Evolutionary conservation across 2,329 filamentous ascomycete species (phyloP), one percentile per base, ranked within the genome.

Genomic region (Raffaelea albimanens): DNA sequence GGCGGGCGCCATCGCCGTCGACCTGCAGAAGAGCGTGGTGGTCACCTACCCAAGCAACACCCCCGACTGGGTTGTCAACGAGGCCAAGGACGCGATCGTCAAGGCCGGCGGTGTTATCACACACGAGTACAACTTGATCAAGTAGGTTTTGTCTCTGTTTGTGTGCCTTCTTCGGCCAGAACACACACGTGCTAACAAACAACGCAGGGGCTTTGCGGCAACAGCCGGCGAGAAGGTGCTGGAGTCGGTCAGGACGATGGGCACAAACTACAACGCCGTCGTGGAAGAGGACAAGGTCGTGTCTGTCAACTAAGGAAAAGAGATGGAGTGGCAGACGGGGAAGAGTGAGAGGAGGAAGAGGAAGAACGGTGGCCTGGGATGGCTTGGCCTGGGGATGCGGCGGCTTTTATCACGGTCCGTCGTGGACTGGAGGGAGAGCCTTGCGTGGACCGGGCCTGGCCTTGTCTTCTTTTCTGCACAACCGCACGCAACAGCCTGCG

Each of bases 251-350:
- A 76, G 82, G 56, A 68, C 78, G 2, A 71, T 78, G 67, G 80
- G 80, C 50, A 62, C 68, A 50, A 51, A 75, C 50, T 82, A 81
- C 64, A 69, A 77, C 45, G 79, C 82, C 1, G 63, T 73, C 25
- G 79, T 96, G 53, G 89, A 95, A 65, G 81, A 90, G 58, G 88
- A 95, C 59, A 70, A 84, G 59, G 66, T 82, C 22, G 76, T 93
- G 44, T 71, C 76, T 13, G 20, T 11, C 4, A 38, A 41, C 9
- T 36, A 18, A 42, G 14, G 33, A 13, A 19, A 8, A 20, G 25
- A 9, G 31, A 45, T 14, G n/a, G 38, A 4, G 14, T 18, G 14
- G 16, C 10, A 21, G n/a, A 20, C 16, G 25, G 18, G 36, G 43
- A 40, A 45, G 18, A 20, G 34, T n/a, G 9, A 16, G 34, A 38